Conservation (phyloP, 179 eudicot species). For the Pouteria campechiana region DNA sequence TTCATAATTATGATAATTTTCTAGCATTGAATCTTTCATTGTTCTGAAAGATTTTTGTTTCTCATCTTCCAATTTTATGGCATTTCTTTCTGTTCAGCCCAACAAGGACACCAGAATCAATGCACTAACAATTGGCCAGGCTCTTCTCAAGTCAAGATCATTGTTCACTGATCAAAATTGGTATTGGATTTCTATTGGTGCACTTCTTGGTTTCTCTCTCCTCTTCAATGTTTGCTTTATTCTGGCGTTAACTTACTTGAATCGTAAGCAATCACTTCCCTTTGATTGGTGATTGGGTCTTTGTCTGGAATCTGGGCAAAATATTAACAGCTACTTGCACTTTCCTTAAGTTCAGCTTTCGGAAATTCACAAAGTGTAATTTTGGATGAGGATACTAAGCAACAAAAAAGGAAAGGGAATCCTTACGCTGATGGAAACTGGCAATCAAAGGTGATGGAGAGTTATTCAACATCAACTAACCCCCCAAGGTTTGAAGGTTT, state of each 20-base stretch:
- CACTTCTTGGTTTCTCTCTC: slow-evolving; percentile 57
- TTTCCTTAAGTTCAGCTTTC: slow-evolving; percentile 29
- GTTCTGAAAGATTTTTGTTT: too few relatives aligned
- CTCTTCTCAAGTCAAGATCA: slow-evolving; percentile 51
- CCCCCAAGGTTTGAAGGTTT: too few relatives aligned
- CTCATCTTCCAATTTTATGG: not conserved
- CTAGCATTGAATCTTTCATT: too few relatives aligned
- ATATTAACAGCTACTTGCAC: not conserved
- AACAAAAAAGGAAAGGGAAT: slow-evolving; percentile 7
- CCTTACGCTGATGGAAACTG: not conserved
- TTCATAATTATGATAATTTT: too few relatives aligned
- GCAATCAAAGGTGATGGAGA: too few relatives aligned
- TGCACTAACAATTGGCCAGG: slow-evolving; percentile 51
- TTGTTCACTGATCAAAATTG: slow-evolving; percentile 34
- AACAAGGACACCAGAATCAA: slow-evolving; percentile 39
- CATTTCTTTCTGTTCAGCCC: slow-evolving; percentile 27
- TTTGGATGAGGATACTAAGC: slow-evolving; percentile 18
- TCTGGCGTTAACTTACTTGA: slow-evolving; percentile 33
- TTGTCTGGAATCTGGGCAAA: not conserved
- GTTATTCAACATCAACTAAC: too few relatives aligned
- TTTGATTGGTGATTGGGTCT: not conserved
- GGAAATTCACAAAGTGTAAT: slow-evolving; percentile 33
- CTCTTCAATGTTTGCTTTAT: slow-evolving; percentile 56
- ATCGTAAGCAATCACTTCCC: slow-evolving; percentile 33
- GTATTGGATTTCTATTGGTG: slow-evolving; percentile 59